Evolutionary conservation across 805 yeast genomes (phyloP), one percentile per base, ranked within the genome.

Genomic region (Priceomyces medius): DNA sequence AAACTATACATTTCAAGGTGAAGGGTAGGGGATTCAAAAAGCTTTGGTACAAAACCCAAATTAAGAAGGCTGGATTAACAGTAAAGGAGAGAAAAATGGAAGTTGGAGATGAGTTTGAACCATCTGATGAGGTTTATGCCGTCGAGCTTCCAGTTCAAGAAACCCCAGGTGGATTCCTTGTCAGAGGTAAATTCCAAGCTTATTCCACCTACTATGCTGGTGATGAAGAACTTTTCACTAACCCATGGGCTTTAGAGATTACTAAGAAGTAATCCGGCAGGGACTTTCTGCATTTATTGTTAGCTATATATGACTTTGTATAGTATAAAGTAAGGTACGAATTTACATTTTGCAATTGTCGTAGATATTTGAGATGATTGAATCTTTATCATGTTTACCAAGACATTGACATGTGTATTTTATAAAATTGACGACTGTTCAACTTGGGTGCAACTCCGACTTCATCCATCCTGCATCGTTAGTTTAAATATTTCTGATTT

Each of bases 131-230:
- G 41, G 50, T 55, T 1, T 60, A 65, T 47, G n/a, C 48, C 14
- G 55, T 56, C 37, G 49, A 51, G 5, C 65, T 64, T 45, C 62
- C 58, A 7, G 58, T 56, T 39, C 73, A 68, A 43, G 50, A 51
- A 5, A 61, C 73, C 28, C 74, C 74, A 6, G 58, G 61, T 42
- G 73, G 74, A 16, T 67, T 58, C 50, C 52, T 67, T 28, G 47
- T 63, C 35, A 65, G 73, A 52, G 73, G 70, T 6, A 43, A 44
- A 24, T 62, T 53, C 49, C 51, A 56, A 9, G 61, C 66, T 40
- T 51, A 49, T 5, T 61, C 66, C 20, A 62, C 64, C 7, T 69
- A 68, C 54, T 53, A 41, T 38, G 58, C 63, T n/a, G 61, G 53
- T 16, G 71, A 50, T 17, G 64, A 60, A 42, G 56, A 44, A 27